These are phyloP conservation scores for Bathelium albidoporum DNA, from an alignment of 495 filamentous ascomycete species.

Conservation along the genomic window DNA sequence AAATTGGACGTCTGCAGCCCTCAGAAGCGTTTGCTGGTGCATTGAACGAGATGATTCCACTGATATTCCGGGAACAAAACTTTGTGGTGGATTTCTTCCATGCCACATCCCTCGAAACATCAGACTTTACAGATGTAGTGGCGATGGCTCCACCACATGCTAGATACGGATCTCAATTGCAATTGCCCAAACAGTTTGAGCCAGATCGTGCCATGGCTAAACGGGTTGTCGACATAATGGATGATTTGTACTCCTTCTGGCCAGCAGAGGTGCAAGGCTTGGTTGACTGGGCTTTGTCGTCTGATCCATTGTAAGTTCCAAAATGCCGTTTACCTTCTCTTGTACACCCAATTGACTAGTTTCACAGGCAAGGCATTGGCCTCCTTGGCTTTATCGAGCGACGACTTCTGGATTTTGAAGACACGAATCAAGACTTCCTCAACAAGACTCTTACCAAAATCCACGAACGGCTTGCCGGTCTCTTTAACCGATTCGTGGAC, in stretches of 20 bases:
- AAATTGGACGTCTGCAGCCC: slow-evolving; percentile 56
- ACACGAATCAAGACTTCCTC: slow-evolving; percentile 87
- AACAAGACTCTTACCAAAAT: slow-evolving; percentile 67
- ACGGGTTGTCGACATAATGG: slow-evolving; percentile 72
- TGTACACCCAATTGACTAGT: slow-evolving; percentile 1
- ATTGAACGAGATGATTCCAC: slow-evolving; percentile 64
- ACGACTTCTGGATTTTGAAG: slow-evolving; percentile 63
- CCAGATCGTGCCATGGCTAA: slow-evolving; percentile 74
- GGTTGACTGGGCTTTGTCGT: slow-evolving; percentile 70
- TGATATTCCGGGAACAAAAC: slow-evolving; percentile 86
- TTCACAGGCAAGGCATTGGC: slow-evolving; percentile 69
- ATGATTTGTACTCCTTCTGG: slow-evolving; percentile 73
- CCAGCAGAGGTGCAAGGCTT: slow-evolving; percentile 66
- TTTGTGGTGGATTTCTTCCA: slow-evolving; percentile 93
- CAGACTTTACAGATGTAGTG: slow-evolving; percentile 75
- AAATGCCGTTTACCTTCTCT: neutral
- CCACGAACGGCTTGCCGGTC: slow-evolving; percentile 59
- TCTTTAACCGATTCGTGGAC: slow-evolving; percentile 84
- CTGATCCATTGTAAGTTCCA: slow-evolving; percentile 66
- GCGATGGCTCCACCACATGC: slow-evolving; percentile 52
- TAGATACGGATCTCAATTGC: slow-evolving; percentile 58
- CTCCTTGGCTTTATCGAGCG: slow-evolving; percentile 71
- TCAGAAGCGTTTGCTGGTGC: slow-evolving; percentile 77
- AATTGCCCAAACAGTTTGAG: slow-evolving; percentile 62
- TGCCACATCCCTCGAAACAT: slow-evolving; percentile 60